A percentile compares a stretch with the other conserved stretches of the same genome.
These are phyloP conservation scores for Trichoderma sp. DNA, from an alignment of 2,329 filamentous ascomycete genomes.

Conservation along the genomic window DNA sequence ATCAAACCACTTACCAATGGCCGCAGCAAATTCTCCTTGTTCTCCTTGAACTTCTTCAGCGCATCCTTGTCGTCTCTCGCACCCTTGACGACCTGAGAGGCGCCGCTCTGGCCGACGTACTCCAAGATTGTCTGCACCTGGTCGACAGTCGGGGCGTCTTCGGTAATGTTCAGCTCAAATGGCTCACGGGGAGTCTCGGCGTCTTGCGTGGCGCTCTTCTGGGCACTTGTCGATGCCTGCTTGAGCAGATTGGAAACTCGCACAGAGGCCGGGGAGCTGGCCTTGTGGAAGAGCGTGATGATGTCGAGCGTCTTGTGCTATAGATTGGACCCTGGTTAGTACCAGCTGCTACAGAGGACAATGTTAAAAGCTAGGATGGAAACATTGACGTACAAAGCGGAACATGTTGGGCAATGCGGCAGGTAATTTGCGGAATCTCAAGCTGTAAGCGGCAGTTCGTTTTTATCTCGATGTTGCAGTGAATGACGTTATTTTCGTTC, in stretches of 20 bases:
- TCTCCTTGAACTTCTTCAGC: constrained; percentile 73
- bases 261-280: constrained; percentile 69
- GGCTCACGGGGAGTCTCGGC: constrained; percentile 56
- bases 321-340: neutral
- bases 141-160: constrained; percentile 75
- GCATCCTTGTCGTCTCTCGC: constrained; percentile 76
- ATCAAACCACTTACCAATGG: constrained; percentile 66
- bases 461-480: neutral
- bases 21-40: constrained; percentile 66
- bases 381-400: constrained; percentile 26
- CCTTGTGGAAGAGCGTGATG: constrained; percentile 93
- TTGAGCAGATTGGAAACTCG: constrained; percentile 77
- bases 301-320: constrained; percentile 77
- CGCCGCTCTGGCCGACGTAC: constrained; percentile 69
- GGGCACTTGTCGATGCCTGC: constrained; percentile 71
- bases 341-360: neutral
- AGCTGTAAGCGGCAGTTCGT: neutral
- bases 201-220: constrained; percentile 68
- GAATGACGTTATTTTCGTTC: constrained; percentile 22
- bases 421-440: neutral
- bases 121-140: constrained; percentile 83
- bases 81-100: constrained; percentile 66
- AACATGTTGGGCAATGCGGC: constrained; percentile 26
- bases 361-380: neutral
- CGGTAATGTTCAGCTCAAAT: constrained; percentile 86